Evolutionary conservation across 139 green algal species (phyloP), one percentile per base, ranked within the genome.

Genomic region (Volvox reticuliferus): DNA sequence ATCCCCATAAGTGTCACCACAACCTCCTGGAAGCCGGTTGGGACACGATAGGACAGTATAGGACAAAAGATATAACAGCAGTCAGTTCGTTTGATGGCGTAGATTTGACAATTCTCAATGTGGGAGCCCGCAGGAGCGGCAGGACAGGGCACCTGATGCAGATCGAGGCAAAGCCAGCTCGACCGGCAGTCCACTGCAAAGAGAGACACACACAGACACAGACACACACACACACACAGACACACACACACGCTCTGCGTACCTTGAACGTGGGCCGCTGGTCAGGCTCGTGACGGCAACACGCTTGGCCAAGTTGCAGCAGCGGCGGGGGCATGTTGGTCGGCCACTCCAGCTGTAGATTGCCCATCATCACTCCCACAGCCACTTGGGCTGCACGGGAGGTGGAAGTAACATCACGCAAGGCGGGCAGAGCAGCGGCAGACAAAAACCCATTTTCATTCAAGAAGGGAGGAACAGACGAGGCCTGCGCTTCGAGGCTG

Each of bases 281-380:
- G 12, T 62, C 55, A 6, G 73, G 86, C 55, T 90, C 55, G 22
- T 78, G 75, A 33, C 75, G 61, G 86, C 86, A 90, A 76, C 86
- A 90, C 3, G 55, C 73, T 61, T 84, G 73, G 55, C 75, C 86
- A 61, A 90, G 86, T 13, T 50, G 75, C 75, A 62, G 50, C 50
- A 90, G 75, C 19, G 86, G 75, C 55, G 86, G 50, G 73, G 86
- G 86, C 75, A 77, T 85, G 73, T 26, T 44, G 55, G 73, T 1
- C 28, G 86, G 86, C 86, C 86, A 90, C 75, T 90, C 86, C 37
- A 90, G 73, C 30, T n/a, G 6, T 44, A 90, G 86, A 30, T 85
- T 37, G 6, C 86, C 86, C 55, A 50, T 18, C 86, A 90, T 76
- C 32, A 90, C 86, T 5, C 86, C 86, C 26, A 90, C 69, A 21